Evolutionary conservation across 2,329 filamentous ascomycete species (phyloP).

Genomic region (Colletotrichum incanum): DNA sequence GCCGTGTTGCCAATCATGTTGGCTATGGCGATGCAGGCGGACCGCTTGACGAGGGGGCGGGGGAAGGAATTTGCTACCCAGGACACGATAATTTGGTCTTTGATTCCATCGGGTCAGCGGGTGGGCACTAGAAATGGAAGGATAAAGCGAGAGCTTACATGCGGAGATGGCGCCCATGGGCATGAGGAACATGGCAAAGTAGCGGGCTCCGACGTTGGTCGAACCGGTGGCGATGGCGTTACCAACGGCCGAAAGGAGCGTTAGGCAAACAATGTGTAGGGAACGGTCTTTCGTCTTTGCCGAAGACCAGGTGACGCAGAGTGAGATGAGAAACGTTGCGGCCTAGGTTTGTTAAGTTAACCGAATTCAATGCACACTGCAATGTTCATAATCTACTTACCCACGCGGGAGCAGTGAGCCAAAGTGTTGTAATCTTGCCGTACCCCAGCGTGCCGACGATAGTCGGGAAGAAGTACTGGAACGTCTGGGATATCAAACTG

Average conservation of each 20-base stretch:
- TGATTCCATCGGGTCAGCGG: neutral
- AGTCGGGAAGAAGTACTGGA: slow-evolving; percentile 77
- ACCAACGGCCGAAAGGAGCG: slow-evolving; percentile 66
- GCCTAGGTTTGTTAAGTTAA: slow-evolving; percentile 50
- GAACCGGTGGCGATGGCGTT: slow-evolving; percentile 71
- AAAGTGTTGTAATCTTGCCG: slow-evolving; percentile 66
- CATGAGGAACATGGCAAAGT: slow-evolving; percentile 76
- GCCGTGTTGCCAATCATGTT: slow-evolving; percentile 77
- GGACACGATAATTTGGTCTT: slow-evolving; percentile 73
- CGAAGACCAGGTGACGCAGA: slow-evolving; percentile 69
- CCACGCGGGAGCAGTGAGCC: slow-evolving; percentile 73
- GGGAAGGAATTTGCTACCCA: slow-evolving; percentile 80
- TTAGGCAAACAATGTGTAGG: slow-evolving; percentile 68
- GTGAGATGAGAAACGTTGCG: slow-evolving; percentile 67
- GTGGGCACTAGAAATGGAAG: neutral
- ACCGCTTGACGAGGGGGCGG: slow-evolving; percentile 78
- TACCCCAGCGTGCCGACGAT: slow-evolving; percentile 75
- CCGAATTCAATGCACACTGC: neutral
- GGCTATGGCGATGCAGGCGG: slow-evolving; percentile 76
- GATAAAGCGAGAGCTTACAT: slow-evolving; percentile 50
- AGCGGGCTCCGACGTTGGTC: slow-evolving; percentile 65
- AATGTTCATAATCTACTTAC: slow-evolving; percentile 46
- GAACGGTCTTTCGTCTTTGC: slow-evolving; percentile 69
- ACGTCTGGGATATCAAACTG: slow-evolving; percentile 68
- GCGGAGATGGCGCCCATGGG: slow-evolving; percentile 67